Evolutionary conservation across 495 filamentous ascomycete genomes (phyloP).

Genomic region (Aspergillus hancockii): DNA sequence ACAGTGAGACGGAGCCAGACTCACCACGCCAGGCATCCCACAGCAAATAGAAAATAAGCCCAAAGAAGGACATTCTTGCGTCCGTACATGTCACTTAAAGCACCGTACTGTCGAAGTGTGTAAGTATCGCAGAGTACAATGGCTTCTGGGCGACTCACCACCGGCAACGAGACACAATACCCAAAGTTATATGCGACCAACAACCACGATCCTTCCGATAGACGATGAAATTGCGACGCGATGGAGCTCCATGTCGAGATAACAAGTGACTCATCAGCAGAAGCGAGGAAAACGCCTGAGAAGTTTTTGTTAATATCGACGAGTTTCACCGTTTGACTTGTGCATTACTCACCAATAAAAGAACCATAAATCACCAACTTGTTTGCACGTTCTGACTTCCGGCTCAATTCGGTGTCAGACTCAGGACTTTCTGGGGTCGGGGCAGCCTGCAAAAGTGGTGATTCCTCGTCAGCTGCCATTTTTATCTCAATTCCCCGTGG

Average conservation of each 20-base stretch:
- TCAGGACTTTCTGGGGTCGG: background rate
- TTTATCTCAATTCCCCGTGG: too few relatives aligned
- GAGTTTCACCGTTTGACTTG: background rate
- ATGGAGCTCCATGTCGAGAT: conserved; percentile 31
- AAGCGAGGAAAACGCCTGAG: conserved; percentile 33
- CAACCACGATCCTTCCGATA: conserved; percentile 29
- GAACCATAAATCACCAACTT: conserved; percentile 11
- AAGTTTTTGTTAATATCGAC: background rate
- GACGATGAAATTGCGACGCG: conserved; percentile 30
- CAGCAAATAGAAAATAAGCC: conserved; percentile 31
- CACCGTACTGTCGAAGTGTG: conserved; percentile 22
- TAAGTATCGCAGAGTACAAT: conserved; percentile 1
- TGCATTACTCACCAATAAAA: conserved; percentile 9
- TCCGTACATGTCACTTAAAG: conserved; percentile 29
- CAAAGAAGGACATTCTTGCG: conserved; percentile 30
- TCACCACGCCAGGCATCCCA: conserved; percentile 35
- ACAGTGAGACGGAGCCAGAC: too few relatives aligned
- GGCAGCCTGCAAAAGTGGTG: background rate
- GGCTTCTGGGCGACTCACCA: conserved; percentile 22
- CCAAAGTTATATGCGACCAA: conserved; percentile 34
- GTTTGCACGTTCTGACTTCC: background rate
- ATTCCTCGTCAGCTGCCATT: conserved; percentile 2
- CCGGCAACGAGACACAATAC: conserved; percentile 33
- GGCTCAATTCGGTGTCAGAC: background rate
- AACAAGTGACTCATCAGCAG: conserved; percentile 30